These are phyloP conservation scores for Pseudevernia furfuracea DNA, from an alignment of 495 filamentous ascomycete genomes.

Conservation along the genomic window DNA sequence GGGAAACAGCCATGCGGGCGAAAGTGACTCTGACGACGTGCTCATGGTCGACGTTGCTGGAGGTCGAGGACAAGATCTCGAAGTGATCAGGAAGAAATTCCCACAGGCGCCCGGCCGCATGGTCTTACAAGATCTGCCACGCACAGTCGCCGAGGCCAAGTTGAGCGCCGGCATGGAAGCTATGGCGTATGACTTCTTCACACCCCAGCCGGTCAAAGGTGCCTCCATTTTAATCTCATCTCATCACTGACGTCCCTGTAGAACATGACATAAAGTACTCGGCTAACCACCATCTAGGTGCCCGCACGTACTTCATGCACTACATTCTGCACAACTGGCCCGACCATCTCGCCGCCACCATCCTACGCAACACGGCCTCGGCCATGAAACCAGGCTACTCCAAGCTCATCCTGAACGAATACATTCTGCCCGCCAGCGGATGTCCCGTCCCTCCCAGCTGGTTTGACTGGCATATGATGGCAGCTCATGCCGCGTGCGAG, in stretches of 20 bases:
- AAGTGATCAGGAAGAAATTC: constrained; percentile 26
- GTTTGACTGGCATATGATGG: too few species aligned
- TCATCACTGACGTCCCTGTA: too few species aligned
- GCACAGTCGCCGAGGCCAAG: constrained; percentile 24
- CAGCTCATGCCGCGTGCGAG: too few species aligned
- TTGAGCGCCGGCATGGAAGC: not conserved
- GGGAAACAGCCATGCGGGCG: too few species aligned
- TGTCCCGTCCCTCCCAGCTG: too few species aligned
- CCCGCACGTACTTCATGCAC: not conserved
- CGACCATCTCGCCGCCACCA: not conserved
- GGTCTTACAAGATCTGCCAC: constrained; percentile 35
- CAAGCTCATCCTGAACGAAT: not conserved
- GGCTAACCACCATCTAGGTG: too few species aligned
- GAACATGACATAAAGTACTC: too few species aligned
- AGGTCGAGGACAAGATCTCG: constrained; percentile 34
- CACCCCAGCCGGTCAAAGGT: constrained; percentile 1
- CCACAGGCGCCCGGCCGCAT: constrained; percentile 31
- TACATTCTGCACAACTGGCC: not conserved
- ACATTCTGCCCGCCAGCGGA: not conserved
- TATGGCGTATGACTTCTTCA: not conserved
- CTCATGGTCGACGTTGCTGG: constrained; percentile 41
- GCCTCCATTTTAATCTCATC: not conserved
- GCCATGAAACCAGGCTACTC: not conserved
- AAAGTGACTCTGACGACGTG: too few species aligned
- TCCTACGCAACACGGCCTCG: not conserved